A percentile compares a stretch with the other conserved stretches of the same genome.
These are phyloP conservation scores for Anthracocystis setariae DNA, from an alignment of 1,284 basidiomycete genomes.

Conservation along the genomic window DNA sequence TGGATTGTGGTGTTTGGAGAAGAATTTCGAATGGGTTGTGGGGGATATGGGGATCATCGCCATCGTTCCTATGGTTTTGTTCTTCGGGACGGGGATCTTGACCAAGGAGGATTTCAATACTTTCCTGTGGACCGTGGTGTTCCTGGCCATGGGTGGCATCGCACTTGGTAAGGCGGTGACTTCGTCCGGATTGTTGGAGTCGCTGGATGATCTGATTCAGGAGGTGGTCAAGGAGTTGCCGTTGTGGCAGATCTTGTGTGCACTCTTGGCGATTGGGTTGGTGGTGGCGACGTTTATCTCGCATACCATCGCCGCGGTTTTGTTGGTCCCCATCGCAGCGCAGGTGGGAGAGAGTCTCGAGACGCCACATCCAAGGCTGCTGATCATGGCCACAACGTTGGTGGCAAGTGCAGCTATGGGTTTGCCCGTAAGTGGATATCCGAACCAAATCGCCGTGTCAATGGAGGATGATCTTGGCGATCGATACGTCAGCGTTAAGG, in stretches of 20 bases:
- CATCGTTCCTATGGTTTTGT: conserved; percentile 88
- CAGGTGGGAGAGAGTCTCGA: conserved; percentile 82
- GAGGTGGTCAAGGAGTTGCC: conserved; percentile 77
- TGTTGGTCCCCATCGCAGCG: conserved; percentile 93
- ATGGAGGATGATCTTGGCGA: conserved; percentile 96
- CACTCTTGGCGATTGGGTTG: conserved; percentile 85
- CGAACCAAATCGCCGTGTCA: conserved; percentile 77
- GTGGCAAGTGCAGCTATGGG: conserved; percentile 98
- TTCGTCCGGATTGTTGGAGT: conserved; percentile 82
- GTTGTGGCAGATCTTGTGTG: conserved; percentile 83
- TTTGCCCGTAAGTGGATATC: conserved; percentile 96
- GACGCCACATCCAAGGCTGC: conserved; percentile 61
- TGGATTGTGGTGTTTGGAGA: conserved; percentile 88
- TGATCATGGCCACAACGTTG: conserved; percentile 76
- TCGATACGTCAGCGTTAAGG: conserved; percentile 71
- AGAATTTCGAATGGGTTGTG: conserved; percentile 79
- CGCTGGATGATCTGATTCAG: conserved; percentile 72
- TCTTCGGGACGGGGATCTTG: conserved; percentile 92
- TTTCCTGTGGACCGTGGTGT: conserved; percentile 67
- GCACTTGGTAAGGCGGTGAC: conserved; percentile 93
- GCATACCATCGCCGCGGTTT: conserved; percentile 82
- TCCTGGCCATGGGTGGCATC: conserved; percentile 88
- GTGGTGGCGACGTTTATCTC: conserved; percentile 73
- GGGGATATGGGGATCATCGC: conserved; percentile 98
- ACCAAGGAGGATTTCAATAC: conserved; percentile 77